Conservation (phyloP, 352 stramenopile species). For the Phytophthora vignae region DNA sequence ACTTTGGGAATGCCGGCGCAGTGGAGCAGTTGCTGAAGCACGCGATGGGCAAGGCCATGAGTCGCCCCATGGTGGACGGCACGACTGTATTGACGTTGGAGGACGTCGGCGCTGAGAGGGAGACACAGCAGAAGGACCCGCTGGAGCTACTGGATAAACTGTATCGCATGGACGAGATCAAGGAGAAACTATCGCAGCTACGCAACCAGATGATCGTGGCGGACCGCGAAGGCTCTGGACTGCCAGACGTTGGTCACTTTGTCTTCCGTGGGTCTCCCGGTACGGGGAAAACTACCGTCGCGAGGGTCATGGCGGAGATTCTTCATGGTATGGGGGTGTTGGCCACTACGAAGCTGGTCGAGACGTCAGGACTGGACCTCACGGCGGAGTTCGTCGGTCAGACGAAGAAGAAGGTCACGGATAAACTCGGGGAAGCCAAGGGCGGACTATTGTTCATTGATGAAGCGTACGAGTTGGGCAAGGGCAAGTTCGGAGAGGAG, state of each 20-base stretch:
- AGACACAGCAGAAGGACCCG: slow-evolving; percentile 43
- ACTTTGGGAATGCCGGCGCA: slow-evolving; percentile 93
- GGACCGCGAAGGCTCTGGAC: slow-evolving; percentile 64
- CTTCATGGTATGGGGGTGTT: slow-evolving; percentile 94
- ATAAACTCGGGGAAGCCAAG: slow-evolving; percentile 89
- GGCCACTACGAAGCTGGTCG: slow-evolving; percentile 92
- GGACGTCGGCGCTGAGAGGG: slow-evolving; percentile 53
- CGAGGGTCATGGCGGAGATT: slow-evolving; percentile 92
- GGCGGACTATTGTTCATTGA: slow-evolving; percentile 95
- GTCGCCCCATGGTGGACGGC: slow-evolving; percentile 48
- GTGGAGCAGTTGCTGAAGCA: slow-evolving; percentile 87
- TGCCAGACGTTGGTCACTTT: slow-evolving; percentile 81
- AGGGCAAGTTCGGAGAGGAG: slow-evolving; percentile 83
- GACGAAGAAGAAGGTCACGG: slow-evolving; percentile 90
- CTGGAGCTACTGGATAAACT: slow-evolving; percentile 55
- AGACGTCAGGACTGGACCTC: slow-evolving; percentile 87
- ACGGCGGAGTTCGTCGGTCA: slow-evolving; percentile 90
- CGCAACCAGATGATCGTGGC: slow-evolving; percentile 71
- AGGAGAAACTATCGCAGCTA: slow-evolving; percentile 57
- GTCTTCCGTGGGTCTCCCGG: slow-evolving; percentile 90
- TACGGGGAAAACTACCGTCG: slow-evolving; percentile 92
- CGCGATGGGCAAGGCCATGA: slow-evolving; percentile 70
- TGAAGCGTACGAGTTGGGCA: slow-evolving; percentile 92
- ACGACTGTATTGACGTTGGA: slow-evolving; percentile 53
- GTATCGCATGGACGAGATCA: slow-evolving; percentile 73